Percentiles rank a stretch among this genome's conserved stretches.
These are phyloP conservation scores for Vanrija pseudolonga DNA, from an alignment of 1,284 basidiomycete genomes.

Conservation along the genomic window DNA sequence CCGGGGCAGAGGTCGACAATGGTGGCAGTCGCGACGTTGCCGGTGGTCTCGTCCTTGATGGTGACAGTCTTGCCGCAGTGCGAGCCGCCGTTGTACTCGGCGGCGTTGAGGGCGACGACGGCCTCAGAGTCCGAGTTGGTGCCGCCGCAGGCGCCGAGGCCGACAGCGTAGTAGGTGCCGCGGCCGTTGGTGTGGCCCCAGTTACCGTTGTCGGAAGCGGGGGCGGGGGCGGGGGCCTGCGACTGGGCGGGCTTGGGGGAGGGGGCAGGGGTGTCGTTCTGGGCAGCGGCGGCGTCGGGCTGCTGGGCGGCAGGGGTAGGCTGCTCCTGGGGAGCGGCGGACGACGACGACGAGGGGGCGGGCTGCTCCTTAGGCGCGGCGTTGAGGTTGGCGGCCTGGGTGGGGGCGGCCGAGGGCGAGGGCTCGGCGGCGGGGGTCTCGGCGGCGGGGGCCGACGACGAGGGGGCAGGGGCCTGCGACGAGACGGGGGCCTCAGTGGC, in stretches of 20 bases:
- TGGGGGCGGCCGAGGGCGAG: too few relatives aligned
- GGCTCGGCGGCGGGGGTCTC: too few relatives aligned
- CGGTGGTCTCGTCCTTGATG: slow-evolving; percentile 57
- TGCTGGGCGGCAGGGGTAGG: too few relatives aligned
- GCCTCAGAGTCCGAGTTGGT: slow-evolving; percentile 27
- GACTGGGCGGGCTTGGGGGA: not conserved
- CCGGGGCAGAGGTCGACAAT: slow-evolving; percentile 60
- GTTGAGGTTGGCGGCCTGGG: too few relatives aligned
- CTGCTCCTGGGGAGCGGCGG: too few relatives aligned
- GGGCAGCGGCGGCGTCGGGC: too few relatives aligned
- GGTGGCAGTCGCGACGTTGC: slow-evolving; percentile 60
- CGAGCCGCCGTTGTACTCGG: slow-evolving; percentile 54
- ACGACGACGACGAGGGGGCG: too few relatives aligned
- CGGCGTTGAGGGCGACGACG: slow-evolving; percentile 46
- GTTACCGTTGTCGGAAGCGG: not conserved
- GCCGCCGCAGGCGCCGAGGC: slow-evolving; percentile 2
- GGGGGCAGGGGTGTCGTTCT: slow-evolving; percentile 3
- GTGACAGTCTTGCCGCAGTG: slow-evolving; percentile 63
- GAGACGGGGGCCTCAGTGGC: too few relatives aligned
- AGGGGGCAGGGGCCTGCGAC: slow-evolving; percentile 5
- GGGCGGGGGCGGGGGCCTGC: not conserved
- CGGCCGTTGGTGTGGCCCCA: not conserved
- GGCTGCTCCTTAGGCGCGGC: too few relatives aligned
- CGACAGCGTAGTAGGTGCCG: not conserved
- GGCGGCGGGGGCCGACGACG: not conserved